Conservation (phyloP, 2,329 filamentous ascomycete genomes). For the Thermomyces lanuginosus region DNA sequence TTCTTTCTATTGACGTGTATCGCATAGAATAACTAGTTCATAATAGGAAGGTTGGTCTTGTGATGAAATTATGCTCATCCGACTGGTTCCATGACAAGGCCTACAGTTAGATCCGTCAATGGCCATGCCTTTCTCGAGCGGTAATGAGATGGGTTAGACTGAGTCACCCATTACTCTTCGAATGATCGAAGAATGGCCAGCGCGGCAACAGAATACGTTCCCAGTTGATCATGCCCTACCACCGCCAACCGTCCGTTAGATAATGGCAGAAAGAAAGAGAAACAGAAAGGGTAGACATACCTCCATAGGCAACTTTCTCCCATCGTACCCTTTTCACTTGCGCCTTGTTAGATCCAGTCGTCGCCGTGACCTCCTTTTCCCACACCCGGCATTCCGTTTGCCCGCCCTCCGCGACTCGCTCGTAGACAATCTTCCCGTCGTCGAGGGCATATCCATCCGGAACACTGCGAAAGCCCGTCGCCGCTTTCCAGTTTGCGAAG, state of each 20-base stretch:
- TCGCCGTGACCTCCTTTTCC: slow-evolving; percentile 13
- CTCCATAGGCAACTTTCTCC: slow-evolving; percentile 29
- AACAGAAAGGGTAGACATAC: slow-evolving; percentile 18
- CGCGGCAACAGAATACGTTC: slow-evolving; percentile 22
- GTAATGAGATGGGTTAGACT: neutral
- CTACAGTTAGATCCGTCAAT: too few species aligned
- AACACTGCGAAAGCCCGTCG: slow-evolving; percentile 12
- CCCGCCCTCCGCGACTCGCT: slow-evolving; percentile 15
- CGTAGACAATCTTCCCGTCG: slow-evolving; percentile 14
- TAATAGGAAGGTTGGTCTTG: too few species aligned
- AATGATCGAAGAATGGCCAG: slow-evolving; percentile 24
- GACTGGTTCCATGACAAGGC: too few species aligned
- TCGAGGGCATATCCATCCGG: slow-evolving; percentile 8
- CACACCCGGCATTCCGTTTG: slow-evolving; percentile 22
- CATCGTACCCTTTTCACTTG: slow-evolving; percentile 25
- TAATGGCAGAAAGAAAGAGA: neutral
- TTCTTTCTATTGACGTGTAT: too few species aligned
- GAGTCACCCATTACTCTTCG: slow-evolving; percentile 14
- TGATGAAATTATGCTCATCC: too few species aligned
- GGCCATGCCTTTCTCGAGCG: too few species aligned
- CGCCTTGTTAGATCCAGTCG: neutral
- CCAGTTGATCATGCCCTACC: slow-evolving; percentile 26
- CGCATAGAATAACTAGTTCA: too few species aligned
- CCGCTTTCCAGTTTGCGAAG: slow-evolving; percentile 22
- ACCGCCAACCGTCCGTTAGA: slow-evolving; percentile 1